Evolutionary conservation across 1,139 yeast genomes (phyloP).

Genomic region (Citeromyces siamensis): DNA sequence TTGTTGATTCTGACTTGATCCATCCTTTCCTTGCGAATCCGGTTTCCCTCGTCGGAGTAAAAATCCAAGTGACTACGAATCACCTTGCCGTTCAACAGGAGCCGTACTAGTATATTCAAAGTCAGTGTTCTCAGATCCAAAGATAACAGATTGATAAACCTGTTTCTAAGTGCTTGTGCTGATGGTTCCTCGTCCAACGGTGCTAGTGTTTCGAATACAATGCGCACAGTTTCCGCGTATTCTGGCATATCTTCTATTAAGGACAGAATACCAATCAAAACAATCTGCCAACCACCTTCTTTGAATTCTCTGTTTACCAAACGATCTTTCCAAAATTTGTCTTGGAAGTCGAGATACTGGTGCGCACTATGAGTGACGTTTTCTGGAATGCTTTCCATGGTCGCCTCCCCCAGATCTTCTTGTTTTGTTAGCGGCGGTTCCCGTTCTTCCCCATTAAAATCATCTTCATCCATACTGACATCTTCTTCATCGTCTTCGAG

Average conservation of each 20-base stretch:
- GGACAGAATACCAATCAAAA: conserved; percentile 60
- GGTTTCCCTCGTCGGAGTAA: conserved; percentile 53
- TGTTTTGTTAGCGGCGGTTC: conserved; percentile 12
- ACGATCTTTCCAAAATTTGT: conserved; percentile 66
- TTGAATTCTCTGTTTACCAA: conserved; percentile 61
- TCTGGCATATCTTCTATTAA: conserved; percentile 46
- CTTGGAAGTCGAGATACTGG: conserved; percentile 45
- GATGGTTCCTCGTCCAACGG: conserved; percentile 40
- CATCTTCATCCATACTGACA: conserved; percentile 8
- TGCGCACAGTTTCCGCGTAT: conserved; percentile 32
- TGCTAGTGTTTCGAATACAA: conserved; percentile 39
- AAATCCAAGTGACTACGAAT: conserved; percentile 59
- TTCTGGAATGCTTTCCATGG: conserved; percentile 10
- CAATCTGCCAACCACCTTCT: conserved; percentile 81
- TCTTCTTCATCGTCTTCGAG: conserved; percentile 11
- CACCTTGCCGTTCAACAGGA: conserved; percentile 43
- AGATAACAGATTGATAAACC: conserved; percentile 36
- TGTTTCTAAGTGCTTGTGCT: conserved; percentile 31
- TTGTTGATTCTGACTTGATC: conserved; percentile 59
- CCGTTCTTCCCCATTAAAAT: conserved; percentile 11
- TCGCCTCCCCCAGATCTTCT: conserved; percentile 6
- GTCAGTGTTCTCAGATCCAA: conserved; percentile 37
- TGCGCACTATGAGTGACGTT: conserved; percentile 36
- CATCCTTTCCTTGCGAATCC: conserved; percentile 52
- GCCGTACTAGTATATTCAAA: conserved; percentile 41